These are phyloP conservation scores for Fragaria vesca DNA, from an alignment of 306 rosid species.

Conservation along the genomic window DNA sequence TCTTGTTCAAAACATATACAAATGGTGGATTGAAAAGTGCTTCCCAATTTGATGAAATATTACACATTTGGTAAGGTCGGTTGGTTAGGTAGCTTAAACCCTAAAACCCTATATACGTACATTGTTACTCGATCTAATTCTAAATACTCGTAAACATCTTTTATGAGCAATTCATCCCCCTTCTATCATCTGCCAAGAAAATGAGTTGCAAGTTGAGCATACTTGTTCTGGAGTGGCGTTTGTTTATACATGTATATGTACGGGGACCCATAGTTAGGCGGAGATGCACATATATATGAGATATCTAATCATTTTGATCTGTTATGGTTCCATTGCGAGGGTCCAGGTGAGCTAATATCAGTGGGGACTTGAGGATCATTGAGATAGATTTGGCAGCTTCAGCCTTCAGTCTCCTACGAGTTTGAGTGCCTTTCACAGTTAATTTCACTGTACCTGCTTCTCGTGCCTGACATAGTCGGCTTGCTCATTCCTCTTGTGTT, in stretches of 20 bases:
- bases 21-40: neutral
- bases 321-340: neutral
- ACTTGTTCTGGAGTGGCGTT: too few relatives aligned
- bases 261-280: constrained; percentile 15
- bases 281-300: neutral
- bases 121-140: too few relatives aligned
- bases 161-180: too few relatives aligned
- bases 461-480: constrained; percentile 3
- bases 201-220: too few relatives aligned
- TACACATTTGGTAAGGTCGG: too few relatives aligned
- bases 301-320: constrained; percentile 1
- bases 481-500: neutral
- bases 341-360: neutral
- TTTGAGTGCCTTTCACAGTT: constrained; percentile 10
- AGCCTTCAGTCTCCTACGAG: neutral
- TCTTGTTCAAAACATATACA: neutral
- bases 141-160: too few relatives aligned
- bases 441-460: constrained; percentile 1
- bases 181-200: too few relatives aligned
- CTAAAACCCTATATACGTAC: too few relatives aligned
- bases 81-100: too few relatives aligned
- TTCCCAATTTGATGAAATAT: too few relatives aligned
- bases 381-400: neutral
- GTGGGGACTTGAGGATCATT: constrained; percentile 4
- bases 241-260: neutral